A percentile compares a stretch with the other conserved stretches of the same genome.
These are phyloP conservation scores for Omphalotus guepiniiformis DNA, from an alignment of 768 basidiomycete species.

Conservation along the genomic window DNA sequence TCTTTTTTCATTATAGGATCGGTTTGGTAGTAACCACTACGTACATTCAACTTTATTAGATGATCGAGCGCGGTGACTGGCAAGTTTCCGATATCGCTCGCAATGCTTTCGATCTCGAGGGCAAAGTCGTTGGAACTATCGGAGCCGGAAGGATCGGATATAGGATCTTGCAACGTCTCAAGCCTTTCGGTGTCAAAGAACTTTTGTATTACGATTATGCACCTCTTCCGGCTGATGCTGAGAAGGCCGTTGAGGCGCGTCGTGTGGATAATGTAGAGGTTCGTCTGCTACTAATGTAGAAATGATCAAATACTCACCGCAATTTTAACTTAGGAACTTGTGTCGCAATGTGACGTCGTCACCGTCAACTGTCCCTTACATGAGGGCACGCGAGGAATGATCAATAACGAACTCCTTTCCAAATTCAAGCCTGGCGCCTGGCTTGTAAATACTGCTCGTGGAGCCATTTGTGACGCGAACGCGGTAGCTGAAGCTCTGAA, in stretches of 20 bases:
- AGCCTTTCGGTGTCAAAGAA: slow-evolving; percentile 86
- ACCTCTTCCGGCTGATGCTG: slow-evolving; percentile 51
- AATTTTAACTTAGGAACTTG: slow-evolving; percentile 33
- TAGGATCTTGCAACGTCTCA: slow-evolving; percentile 74
- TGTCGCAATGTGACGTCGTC: slow-evolving; percentile 68
- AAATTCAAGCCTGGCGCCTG: slow-evolving; percentile 92
- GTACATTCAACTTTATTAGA: too few relatives aligned
- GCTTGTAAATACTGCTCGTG: slow-evolving; percentile 92
- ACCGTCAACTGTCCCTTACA: slow-evolving; percentile 90
- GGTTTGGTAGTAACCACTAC: too few relatives aligned
- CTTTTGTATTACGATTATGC: slow-evolving; percentile 87
- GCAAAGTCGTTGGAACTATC: slow-evolving; percentile 89
- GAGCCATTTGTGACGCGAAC: slow-evolving; percentile 84
- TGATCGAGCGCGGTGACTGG: slow-evolving; percentile 86
- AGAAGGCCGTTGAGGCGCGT: slow-evolving; percentile 47
- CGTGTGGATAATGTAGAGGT: slow-evolving; percentile 78
- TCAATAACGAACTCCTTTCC: slow-evolving; percentile 77
- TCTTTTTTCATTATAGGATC: too few relatives aligned
- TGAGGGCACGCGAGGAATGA: slow-evolving; percentile 75
- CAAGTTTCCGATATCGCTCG: slow-evolving; percentile 79
- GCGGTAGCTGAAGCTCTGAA: slow-evolving; percentile 73
- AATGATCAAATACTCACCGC: background rate
- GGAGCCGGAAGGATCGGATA: slow-evolving; percentile 82
- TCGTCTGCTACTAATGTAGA: slow-evolving; percentile 23
- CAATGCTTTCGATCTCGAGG: slow-evolving; percentile 84